Base-by-base conservation (phyloP, 2,329 filamentous ascomycete genomes). In the Fusarium multiceps region DNA sequence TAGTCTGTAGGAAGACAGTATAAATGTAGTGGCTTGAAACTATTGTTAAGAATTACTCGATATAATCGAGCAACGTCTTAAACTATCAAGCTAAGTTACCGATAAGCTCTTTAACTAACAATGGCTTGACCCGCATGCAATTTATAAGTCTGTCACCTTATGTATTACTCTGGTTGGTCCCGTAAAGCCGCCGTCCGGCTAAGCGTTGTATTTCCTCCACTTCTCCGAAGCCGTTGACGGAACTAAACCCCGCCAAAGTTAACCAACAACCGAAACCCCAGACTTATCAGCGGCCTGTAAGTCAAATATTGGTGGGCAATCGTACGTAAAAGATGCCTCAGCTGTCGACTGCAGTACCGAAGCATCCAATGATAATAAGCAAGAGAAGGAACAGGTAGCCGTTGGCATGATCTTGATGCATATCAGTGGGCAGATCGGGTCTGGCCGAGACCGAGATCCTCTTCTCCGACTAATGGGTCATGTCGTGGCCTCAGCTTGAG, bases 361-460 rank as follows among this genome's bases (percentile, higher is more conserved):
- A 55, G 45, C 61, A 32, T 55, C 66, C 66, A 69, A 70, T 69
- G 18, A 43, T 27, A 62, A 28, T 9, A 45, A 57, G 42, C 18
- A 47, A 55, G 47, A 50, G 28, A 21, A 63, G 45, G 55, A 45
- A 45, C 27, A 34, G 46, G 53, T 7, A 51, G 50, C 53, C 49
- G n/a, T 69, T 55, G 46, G 43, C 23, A 56, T 56, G 43, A 66
- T 47, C 27, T 43, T 21, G 32, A 49, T 27, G 45, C 59, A 59
- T 59, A 18, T 25, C 53, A 46, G 32, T 65, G 62, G 63, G 55
- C 55, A 53, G 59, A 69, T 73, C 78, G 78, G 78, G 78, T 73
- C 43, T 77, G 74, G 74, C 78, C 77, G 77, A 73, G 67, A 69
- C 78, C 77, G 77, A 73, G 67, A 69, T 62, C 71, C 68, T 66